Percentiles rank a stretch among this genome's conserved stretches.
These are phyloP conservation scores for Canavalia ensiformis DNA, from an alignment of 306 rosid genomes.

Conservation along the genomic window DNA sequence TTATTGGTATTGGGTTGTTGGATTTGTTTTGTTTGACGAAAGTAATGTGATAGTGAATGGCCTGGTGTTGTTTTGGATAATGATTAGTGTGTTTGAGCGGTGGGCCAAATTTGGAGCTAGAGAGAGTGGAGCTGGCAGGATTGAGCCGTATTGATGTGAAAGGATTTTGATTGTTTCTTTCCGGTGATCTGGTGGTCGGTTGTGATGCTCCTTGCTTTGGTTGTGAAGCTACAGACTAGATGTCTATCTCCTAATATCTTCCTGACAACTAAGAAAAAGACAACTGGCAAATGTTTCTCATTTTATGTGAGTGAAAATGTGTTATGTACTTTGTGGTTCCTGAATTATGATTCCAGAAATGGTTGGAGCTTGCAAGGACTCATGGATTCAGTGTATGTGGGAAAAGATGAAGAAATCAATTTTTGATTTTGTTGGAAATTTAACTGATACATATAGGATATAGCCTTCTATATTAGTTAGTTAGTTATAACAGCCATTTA, in stretches of 20 bases:
- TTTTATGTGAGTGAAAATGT: neutral
- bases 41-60: neutral
- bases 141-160: no score
- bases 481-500: neutral
- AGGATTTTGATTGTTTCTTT: constrained; percentile 6
- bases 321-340: neutral
- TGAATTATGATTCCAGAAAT: no score
- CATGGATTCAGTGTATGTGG: no score
- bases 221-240: neutral
- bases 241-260: neutral
- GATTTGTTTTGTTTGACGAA: constrained; percentile 13
- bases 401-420: no score
- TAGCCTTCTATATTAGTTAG: no score
- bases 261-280: neutral
- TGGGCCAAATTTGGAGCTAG: neutral
- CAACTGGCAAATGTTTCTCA: neutral
- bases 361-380: no score
- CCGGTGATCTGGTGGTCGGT: constrained; percentile 1
- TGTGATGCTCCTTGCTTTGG: neutral
- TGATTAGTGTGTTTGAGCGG: constrained; percentile 8
- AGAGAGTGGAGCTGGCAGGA: neutral
- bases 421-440: no score
- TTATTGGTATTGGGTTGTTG: neutral
- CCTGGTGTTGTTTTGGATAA: neutral
- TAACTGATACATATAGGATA: no score